Evolutionary conservation across 179 eudicot genomes (phyloP).

Genomic region (Beta macrorhiza): DNA sequence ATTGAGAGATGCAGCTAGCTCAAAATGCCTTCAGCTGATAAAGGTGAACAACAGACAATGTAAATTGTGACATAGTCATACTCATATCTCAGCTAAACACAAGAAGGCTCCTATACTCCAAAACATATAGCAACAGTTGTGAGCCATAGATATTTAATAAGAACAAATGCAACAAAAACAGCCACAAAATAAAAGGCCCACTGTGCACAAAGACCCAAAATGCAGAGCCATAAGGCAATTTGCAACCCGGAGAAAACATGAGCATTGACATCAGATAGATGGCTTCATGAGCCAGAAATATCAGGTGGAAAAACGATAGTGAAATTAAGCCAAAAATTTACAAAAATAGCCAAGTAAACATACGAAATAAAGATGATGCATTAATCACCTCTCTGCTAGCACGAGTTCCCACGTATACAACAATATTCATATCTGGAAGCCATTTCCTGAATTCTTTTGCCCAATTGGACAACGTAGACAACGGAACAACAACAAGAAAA

Average conservation of each 20-base stretch:
- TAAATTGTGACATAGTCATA: too few species aligned
- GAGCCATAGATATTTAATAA: not conserved
- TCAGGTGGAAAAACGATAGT: not conserved
- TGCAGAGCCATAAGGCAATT: not conserved
- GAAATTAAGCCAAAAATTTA: not conserved
- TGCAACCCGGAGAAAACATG: not conserved
- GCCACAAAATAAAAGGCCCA: not conserved
- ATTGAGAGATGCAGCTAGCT: not conserved
- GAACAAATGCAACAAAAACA: not conserved
- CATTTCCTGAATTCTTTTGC: slow-evolving; percentile 97
- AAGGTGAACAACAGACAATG: not conserved
- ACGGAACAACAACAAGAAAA: slow-evolving; percentile 96
- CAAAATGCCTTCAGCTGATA: not conserved
- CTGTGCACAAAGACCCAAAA: not conserved
- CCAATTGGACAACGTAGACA: slow-evolving; percentile 97
- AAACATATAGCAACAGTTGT: not conserved
- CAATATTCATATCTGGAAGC: slow-evolving; percentile 91
- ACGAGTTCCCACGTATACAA: slow-evolving; percentile 95
- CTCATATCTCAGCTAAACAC: not conserved
- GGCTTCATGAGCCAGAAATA: not conserved
- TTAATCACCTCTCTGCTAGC: slow-evolving; percentile 83
- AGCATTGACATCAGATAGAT: not conserved
- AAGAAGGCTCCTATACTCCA: not conserved
- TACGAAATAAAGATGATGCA: not conserved
- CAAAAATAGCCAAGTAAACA: not conserved